Evolutionary conservation across 129 eudicot genomes (phyloP), one percentile per base, ranked within the genome.

Genomic region (Lactuca sativa): DNA sequence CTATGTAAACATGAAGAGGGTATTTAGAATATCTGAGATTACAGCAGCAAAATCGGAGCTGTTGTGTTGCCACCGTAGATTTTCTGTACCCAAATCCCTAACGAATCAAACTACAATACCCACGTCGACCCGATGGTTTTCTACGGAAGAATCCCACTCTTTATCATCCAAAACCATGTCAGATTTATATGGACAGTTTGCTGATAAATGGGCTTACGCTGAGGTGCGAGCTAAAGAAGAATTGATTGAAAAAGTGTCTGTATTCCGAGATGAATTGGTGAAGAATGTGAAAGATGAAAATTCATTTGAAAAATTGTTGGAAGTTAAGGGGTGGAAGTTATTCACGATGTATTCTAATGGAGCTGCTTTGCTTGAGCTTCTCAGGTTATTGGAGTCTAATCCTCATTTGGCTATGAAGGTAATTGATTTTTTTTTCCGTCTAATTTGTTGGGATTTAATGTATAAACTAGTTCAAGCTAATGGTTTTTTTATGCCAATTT

Each of bases 401-500:
- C 86, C 86, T 36, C 32, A 11, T 34, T 62, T 84, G 58, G 88
- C 97, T 31, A 34, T 87, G 44, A 76, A 83, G 95, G 99, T 89
- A 62, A 33, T 44, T 0, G 66, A 41, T 12, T 65, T 15, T 40
- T 33, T 43, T 33, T 62, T 63, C 18, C 3, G 11, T 12, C 30
- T 25, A 14, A 7, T 25, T 15, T 59, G 33, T 71, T 58, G 15
- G 30, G 3, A 48, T 47, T 15, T 15, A 4, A 43, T 16, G 52
- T 57, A 12, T 21, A 56, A 53, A 53, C 7, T 72, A 14, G 66
- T 59, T 52, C 58, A 61, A 75, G 62, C 71, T 44, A 44, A 11
- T 43, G 30, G 21, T 37, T 7, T 25, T 40, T 64, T 6, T 15
- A 4, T 14, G 62, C 13, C 16, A 38, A 4, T 62, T 69, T 9